Evolutionary conservation across 2,329 filamentous ascomycete species (phyloP), one percentile per base, ranked within the genome.

Genomic region (Helotiales sp.): DNA sequence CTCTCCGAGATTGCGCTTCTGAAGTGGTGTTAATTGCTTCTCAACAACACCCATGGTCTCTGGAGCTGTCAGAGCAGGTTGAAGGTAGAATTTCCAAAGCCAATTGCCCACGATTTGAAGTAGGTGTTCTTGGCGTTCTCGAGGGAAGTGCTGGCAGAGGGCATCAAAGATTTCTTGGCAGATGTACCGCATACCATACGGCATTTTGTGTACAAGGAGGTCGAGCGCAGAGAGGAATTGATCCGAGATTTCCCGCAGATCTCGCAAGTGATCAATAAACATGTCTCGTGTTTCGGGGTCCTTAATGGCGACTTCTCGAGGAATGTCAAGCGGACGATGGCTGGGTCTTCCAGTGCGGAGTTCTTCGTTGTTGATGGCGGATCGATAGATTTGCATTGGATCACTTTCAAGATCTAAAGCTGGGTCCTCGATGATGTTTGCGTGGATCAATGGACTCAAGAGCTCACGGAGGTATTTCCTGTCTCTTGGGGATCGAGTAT

Each of bases 281-380:
- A 93, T 87, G 59, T 89, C 87, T 67, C 93, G 85, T 1, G 95
- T 98, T 74, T 99, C 95, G 0, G 88, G 88, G 69, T 99, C 95
- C 66, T 93, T 88, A 72, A 99, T 97, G n/a, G 95, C 95, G 66
- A 96, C 82, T 71, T 99, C 95, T 61, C 93, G 85, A 0, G 91
- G 89, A 31, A 99, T 88, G 65, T 97, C 92, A 13, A 91, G 85
- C 31, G 87, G 89, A 61, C 95, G 84, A 50, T 83, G 84, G 71
- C 93, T 96, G 19, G 91, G 86, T 63, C 86, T 85, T 4, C 95
- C 95, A 0, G 95, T 99, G 17, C 91, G 87, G 24, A 99, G 84
- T 75, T 99, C 95, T 73, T 98, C 93, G 67, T 99, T 96, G 76
- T 96, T 98, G 76, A 99, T 96, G 13, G 91, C 88, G 5, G 92